phyloP scores from a whole-genome alignment of 108 stramenopile species.

The Fragilariopsis cylindrus region DNA sequence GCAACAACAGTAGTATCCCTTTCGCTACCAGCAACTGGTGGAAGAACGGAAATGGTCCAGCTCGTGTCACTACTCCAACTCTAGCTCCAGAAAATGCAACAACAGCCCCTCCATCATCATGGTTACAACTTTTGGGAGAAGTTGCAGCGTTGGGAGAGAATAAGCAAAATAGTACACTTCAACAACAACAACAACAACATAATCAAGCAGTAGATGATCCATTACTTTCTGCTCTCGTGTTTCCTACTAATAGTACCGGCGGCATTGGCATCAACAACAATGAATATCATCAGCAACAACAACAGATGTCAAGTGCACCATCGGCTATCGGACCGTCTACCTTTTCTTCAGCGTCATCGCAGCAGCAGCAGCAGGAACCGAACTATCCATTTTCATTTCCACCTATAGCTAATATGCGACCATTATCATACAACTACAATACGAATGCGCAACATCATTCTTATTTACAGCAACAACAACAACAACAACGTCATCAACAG shows the following conservation, averaged over 20 bases:
- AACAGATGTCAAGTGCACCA: background rate
- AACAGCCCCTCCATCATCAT: background rate
- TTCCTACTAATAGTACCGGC: too few species aligned
- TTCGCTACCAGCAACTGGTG: conserved; percentile 6
- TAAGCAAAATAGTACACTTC: background rate
- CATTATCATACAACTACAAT: too few species aligned
- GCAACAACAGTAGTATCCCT: background rate
- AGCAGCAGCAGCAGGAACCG: too few species aligned
- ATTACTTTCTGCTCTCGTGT: too few species aligned
- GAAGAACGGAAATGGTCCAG: background rate
- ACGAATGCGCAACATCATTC: too few species aligned
- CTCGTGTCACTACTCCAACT: background rate
- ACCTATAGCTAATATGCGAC: too few species aligned
- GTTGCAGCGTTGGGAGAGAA: background rate
- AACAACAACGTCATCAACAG: background rate
- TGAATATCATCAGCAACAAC: background rate
- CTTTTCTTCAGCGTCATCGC: background rate
- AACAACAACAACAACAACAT: background rate
- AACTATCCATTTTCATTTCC: too few species aligned
- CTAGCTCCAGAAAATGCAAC: background rate
- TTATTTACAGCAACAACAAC: too few species aligned
- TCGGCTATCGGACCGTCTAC: background rate
- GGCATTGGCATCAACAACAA: background rate
- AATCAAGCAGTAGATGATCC: background rate
- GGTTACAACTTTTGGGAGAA: conserved; percentile 4